Percentiles rank a stretch among this genome's conserved stretches.
phyloP scores from a whole-genome alignment of 768 basidiomycete genomes.

The Collybiopsis confluens region DNA sequence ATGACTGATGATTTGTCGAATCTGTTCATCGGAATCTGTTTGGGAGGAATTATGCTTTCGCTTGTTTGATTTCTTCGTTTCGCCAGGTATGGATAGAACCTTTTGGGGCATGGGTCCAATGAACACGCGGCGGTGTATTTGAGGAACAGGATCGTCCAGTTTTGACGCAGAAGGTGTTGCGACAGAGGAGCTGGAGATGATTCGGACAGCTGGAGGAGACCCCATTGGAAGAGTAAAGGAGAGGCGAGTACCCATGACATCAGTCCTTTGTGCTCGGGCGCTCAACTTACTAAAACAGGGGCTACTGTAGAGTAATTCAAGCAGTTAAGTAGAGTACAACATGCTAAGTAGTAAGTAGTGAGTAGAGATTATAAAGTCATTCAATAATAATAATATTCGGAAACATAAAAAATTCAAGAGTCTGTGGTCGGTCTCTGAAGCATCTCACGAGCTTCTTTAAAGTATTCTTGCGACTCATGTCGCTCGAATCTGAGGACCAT shows the following conservation, averaged over 20 bases:
- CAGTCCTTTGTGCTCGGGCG: neutral
- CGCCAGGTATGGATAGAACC: slow-evolving; percentile 37
- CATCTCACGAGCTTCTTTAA: slow-evolving; percentile 55
- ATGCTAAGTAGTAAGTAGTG: neutral
- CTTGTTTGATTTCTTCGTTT: slow-evolving; percentile 24
- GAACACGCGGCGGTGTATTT: slow-evolving; percentile 51
- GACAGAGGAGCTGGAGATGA: neutral
- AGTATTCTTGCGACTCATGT: slow-evolving; percentile 60
- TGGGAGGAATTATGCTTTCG: slow-evolving; percentile 15
- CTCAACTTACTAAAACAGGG: neutral
- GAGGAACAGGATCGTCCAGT: neutral
- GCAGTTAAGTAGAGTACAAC: neutral
- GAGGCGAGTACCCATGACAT: neutral
- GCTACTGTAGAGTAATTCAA: too few relatives aligned
- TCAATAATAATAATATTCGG: too few relatives aligned
- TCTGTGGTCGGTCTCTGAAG: slow-evolving; percentile 28
- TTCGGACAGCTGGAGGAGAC: neutral
- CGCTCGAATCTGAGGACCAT: slow-evolving; percentile 54
- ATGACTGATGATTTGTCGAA: slow-evolving; percentile 47
- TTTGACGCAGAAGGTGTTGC: slow-evolving; percentile 6
- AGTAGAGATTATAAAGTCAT: neutral
- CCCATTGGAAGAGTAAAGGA: neutral
- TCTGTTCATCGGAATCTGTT: slow-evolving; percentile 29
- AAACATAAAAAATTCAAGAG: neutral
- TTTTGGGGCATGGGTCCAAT: slow-evolving; percentile 75